These are phyloP conservation scores for Halophytophthora batemanensis DNA, from an alignment of 352 stramenopile species.

Conservation along the genomic window DNA sequence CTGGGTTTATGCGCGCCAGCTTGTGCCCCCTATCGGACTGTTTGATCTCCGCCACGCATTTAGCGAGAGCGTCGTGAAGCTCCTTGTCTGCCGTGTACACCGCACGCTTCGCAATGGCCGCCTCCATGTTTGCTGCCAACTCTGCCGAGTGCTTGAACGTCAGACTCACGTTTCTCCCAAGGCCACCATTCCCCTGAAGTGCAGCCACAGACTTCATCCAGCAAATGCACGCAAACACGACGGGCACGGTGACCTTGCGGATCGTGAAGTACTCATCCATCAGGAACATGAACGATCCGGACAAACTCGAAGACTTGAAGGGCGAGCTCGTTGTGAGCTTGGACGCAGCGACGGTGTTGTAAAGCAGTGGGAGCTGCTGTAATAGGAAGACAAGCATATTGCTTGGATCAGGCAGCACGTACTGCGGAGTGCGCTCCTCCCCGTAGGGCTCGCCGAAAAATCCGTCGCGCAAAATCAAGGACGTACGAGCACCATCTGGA, in stretches of 20 bases:
- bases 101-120: conserved; percentile 11
- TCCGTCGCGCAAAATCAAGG: conserved; percentile 11
- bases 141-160: conserved; percentile 20
- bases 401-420: conserved; percentile 14
- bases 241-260: conserved; percentile 15
- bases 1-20: conserved; percentile 23
- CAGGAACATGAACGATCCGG: conserved; percentile 14
- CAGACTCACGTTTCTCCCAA: conserved; percentile 21
- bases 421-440: conserved; percentile 16
- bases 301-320: conserved; percentile 7
- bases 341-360: conserved; percentile 14
- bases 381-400: conserved; percentile 15
- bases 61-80: conserved; percentile 7
- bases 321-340: conserved; percentile 6
- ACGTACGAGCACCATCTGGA: neutral
- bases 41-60: conserved; percentile 8
- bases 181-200: conserved; percentile 20
- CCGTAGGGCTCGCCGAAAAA: conserved; percentile 20
- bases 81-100: conserved; percentile 12
- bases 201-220: conserved; percentile 30
- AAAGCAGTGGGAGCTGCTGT: conserved; percentile 22
- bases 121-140: conserved; percentile 17
- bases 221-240: conserved; percentile 29
- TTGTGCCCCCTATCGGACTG: conserved; percentile 1
- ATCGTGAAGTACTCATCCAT: conserved; percentile 27